A percentile compares a stretch with the other conserved stretches of the same genome.
Conservation (phyloP, 257 asterid species). For the Solanum tacnaense region DNA sequence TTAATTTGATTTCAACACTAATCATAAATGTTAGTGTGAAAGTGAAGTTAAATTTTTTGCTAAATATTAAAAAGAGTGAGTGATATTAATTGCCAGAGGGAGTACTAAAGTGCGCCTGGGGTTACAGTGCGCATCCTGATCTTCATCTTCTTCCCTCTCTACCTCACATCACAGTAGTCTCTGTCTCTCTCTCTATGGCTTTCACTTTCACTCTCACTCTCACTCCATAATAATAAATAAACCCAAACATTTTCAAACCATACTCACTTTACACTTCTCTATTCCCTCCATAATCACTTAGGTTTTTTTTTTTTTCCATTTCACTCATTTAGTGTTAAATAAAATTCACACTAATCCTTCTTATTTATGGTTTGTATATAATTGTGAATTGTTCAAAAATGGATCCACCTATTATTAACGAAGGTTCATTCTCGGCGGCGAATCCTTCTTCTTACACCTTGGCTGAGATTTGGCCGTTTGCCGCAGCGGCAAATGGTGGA, state of each 20-base stretch:
- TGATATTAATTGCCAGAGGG: not conserved
- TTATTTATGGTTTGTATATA: not conserved
- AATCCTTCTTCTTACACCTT: slow-evolving; percentile 60
- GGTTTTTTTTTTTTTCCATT: not conserved
- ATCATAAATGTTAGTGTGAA: no score
- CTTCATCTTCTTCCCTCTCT: slow-evolving; percentile 16
- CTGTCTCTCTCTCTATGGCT: slow-evolving; percentile 7
- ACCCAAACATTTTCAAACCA: not conserved
- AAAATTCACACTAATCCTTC: not conserved
- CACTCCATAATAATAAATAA: not conserved
- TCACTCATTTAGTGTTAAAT: not conserved
- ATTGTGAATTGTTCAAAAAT: slow-evolving; percentile 19
- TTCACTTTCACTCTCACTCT: not conserved
- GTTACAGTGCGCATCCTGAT: not conserved
- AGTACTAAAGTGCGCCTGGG: not conserved
- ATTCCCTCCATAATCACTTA: slow-evolving; percentile 5
- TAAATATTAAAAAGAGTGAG: not conserved
- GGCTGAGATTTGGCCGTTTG: slow-evolving; percentile 67
- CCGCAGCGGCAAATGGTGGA: slow-evolving; percentile 16
- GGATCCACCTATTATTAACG: slow-evolving; percentile 82
- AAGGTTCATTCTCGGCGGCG: slow-evolving; percentile 60
- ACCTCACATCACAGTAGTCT: slow-evolving; percentile 29
- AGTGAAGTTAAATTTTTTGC: no score
- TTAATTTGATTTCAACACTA: no score
- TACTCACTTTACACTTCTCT: not conserved